Evolutionary conservation across 805 yeast genomes (phyloP), one percentile per base, ranked within the genome.

Genomic region (Metschnikowia colocasiae): DNA sequence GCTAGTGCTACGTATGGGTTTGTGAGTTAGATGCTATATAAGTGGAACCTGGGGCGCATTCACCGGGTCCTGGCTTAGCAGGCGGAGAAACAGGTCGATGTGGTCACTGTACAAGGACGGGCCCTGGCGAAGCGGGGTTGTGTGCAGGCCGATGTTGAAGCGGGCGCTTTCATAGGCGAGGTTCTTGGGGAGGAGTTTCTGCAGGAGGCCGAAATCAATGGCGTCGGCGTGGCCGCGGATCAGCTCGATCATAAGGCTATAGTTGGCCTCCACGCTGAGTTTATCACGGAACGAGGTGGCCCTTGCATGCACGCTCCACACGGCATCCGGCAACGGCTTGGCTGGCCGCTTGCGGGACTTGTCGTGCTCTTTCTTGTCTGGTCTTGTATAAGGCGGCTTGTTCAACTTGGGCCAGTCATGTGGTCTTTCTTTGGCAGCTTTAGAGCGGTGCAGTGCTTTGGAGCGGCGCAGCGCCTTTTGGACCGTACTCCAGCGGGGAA

Each of bases 151-250:
- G 31, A 34, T 32, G 10, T 49, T 49, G 7, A 64, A 64, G 18
- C 59, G 38, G 20, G 51, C 46, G 13, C 37, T 35, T 45, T 66
- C 70, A 12, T 47, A 29, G 3, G 50, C 58, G 9, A 65, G 15
- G 37, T 63, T 62, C 41, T 65, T 66, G 26, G 62, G 57, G 1
- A 66, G 40, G 3, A 65, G 53, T 22, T 50, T 43, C 46, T 59
- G 54, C 45, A 48, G 56, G 29, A 63, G 49, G 1, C 67, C 51
- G 16, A 64, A 52, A 33, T 66, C 69, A 15, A 66, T 58, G 16
- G 40, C 32, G 8, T 49, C 50, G 15, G 47, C 51, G 16, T 47
- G 36, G 13, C 49, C 47, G 6, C 60, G 53, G 26, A 64, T 52
- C 15, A 49, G 34, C 13, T 50, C 44, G 6, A 66, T 55, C 47